These are phyloP conservation scores for Huntiella bhutanensis DNA, from an alignment of 2,329 filamentous ascomycete genomes.

Conservation along the genomic window DNA sequence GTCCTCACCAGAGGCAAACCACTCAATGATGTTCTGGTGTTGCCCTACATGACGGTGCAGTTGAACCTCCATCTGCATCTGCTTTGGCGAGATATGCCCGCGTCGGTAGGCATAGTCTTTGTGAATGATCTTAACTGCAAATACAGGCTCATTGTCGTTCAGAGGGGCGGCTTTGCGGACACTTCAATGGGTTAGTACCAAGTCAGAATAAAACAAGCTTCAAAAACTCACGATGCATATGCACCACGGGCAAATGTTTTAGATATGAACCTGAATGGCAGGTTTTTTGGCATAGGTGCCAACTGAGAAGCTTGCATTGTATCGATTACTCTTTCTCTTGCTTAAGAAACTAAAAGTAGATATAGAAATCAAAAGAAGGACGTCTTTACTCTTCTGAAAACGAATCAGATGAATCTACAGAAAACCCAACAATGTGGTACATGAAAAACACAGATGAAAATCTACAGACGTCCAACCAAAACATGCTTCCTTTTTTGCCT, in stretches of 20 bases:
- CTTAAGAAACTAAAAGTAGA: too few relatives aligned
- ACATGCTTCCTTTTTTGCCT: too few relatives aligned
- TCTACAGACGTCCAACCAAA: too few relatives aligned
- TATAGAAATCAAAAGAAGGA: too few relatives aligned
- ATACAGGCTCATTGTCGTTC: constrained; percentile 51
- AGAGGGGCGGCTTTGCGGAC: constrained; percentile 84
- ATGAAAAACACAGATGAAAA: too few relatives aligned
- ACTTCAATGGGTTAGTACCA: constrained; percentile 25
- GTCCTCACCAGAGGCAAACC: constrained; percentile 77
- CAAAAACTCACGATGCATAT: constrained; percentile 65
- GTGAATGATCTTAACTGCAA: constrained; percentile 97
- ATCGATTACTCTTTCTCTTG: background rate
- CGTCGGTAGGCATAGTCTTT: constrained; percentile 83
- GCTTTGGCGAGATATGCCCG: constrained; percentile 73
- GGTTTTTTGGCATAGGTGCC: constrained; percentile 62
- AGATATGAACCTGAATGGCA: constrained; percentile 88
- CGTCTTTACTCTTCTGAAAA: too few relatives aligned
- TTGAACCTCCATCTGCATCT: constrained; percentile 79
- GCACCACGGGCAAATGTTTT: constrained; percentile 93
- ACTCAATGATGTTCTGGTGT: constrained; percentile 86
- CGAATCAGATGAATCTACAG: too few relatives aligned
- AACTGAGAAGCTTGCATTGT: constrained; percentile 45
- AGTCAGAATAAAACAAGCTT: constrained; percentile 6
- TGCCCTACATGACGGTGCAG: constrained; percentile 76
- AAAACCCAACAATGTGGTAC: too few relatives aligned